Percentiles rank a stretch among this genome's conserved stretches.
Evolutionary conservation across 345 rosid genomes (phyloP).

Genomic region (Eucalyptus guilfoylei): DNA sequence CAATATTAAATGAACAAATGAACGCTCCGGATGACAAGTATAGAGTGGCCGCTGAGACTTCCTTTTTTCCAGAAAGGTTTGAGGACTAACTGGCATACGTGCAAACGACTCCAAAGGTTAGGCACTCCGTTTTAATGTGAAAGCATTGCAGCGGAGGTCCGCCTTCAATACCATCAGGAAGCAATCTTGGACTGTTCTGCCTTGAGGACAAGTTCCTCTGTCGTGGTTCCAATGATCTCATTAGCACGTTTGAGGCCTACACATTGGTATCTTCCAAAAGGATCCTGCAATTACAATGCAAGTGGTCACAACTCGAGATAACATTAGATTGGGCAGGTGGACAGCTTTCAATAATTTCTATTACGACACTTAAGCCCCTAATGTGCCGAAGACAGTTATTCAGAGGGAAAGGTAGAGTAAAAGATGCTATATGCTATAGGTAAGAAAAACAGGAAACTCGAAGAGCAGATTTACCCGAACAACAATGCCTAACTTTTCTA

Average conservation of each 20-base stretch:
- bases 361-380: neutral
- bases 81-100: neutral
- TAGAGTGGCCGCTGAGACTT: neutral
- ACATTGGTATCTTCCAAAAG: conserved; percentile 55
- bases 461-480: conserved; percentile 33
- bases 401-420: neutral
- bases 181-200: conserved; percentile 38
- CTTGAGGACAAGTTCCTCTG: conserved; percentile 82
- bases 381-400: neutral
- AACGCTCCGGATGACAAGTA: neutral
- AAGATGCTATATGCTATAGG: neutral
- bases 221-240: conserved; percentile 84
- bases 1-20: neutral
- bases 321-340: neutral
- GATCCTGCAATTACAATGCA: conserved; percentile 29
- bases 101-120: neutral
- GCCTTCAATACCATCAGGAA: conserved; percentile 11
- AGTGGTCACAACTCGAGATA: neutral
- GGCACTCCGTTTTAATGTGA: neutral
- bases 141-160: neutral
- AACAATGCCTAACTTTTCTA: conserved; percentile 75
- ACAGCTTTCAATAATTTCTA: neutral
- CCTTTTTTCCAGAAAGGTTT: neutral
- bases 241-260: conserved; percentile 74
- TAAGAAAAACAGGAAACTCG: neutral